Evolutionary conservation across 768 basidiomycete species (phyloP), one percentile per base, ranked within the genome.

Genomic region (Mycena capillaripes): DNA sequence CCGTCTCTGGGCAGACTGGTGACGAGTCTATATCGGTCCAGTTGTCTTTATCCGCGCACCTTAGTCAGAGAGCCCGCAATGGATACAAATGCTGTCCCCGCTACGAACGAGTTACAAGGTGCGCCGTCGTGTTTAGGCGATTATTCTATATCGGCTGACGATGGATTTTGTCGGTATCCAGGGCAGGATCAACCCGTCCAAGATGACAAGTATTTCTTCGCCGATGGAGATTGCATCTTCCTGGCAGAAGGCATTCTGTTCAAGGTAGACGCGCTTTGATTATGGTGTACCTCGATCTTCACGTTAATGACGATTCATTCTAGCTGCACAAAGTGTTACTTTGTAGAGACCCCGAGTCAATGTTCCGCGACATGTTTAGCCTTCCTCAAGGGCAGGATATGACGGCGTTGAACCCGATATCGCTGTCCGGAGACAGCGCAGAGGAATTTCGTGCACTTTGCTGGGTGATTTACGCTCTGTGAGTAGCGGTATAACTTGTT

Each of bases 191-290:
- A 50, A 25, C 66, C 50, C 4, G 29, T 44, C 9, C 67, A 23
- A 23, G 69, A 71, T 55, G 21, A 36, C 3, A 40, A 38, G 11
- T 71, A 66, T 23, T 71, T 66, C 30, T 71, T 66, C 34, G 48
- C 50, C 19, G 48, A 65, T 19, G 70, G 70, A 21, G 70, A 71
- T 50, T 71, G 64, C 34, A 29, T 71, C 23, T 71, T 71, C 23
- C 27, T 60, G 6, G 70, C 32, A 2, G 56, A 36, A 2, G 42
- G 56, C n/a, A 19, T 40, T 4, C 48, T 71, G 38, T 71, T 71
- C 70, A 65, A 71, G 48, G 70, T 71, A n/a, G n/a, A n/a, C n/a
- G n/a, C n/a, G n/a, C n/a, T n/a, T n/a, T n/a, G n/a, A n/a, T n/a
- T n/a, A n/a, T n/a, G n/a, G n/a, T n/a, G n/a, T n/a, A n/a, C n/a